These are phyloP conservation scores for Amanita rimosa DNA, from an alignment of 768 basidiomycete genomes.

Conservation along the genomic window DNA sequence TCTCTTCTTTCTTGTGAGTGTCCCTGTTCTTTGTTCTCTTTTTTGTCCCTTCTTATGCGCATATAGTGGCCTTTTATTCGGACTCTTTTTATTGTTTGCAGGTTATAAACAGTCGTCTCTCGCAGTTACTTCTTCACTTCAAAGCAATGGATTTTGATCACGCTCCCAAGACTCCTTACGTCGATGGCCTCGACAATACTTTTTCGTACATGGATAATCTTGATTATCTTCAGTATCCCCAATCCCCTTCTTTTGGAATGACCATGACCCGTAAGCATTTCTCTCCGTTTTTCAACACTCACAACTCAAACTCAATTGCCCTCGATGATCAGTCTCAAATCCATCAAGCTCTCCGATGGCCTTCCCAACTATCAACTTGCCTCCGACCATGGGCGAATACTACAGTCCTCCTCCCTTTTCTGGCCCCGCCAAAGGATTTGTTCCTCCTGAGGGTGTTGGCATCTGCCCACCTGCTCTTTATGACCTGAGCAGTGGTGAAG, in stretches of 20 bases:
- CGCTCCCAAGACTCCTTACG: conserved; percentile 34
- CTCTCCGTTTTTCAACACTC: conserved; percentile 2
- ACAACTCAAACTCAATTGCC: conserved; percentile 8
- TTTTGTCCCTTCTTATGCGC: not conserved
- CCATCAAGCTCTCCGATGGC: conserved; percentile 50
- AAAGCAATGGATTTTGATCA: conserved; percentile 38
- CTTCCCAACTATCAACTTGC: conserved; percentile 51
- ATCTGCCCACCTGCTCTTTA: conserved; percentile 69
- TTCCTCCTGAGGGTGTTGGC: conserved; percentile 49
- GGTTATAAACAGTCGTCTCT: conserved; percentile 8
- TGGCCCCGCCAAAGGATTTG: conserved; percentile 46
- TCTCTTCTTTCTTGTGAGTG: conserved; percentile 5
- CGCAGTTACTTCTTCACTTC: conserved; percentile 22
- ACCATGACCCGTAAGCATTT: conserved; percentile 49
- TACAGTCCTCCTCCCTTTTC: conserved; percentile 40
- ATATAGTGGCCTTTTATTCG: conserved; percentile 14
- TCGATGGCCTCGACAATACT: conserved; percentile 31
- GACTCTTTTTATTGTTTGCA: conserved; percentile 12
- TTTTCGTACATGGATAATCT: conserved; percentile 41
- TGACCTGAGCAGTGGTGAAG: conserved; percentile 56
- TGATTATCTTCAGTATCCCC: conserved; percentile 62
- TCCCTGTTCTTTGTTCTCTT: not conserved
- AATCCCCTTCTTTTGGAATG: conserved; percentile 45
- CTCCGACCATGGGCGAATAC: conserved; percentile 39
- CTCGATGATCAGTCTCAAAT: conserved; percentile 37